A percentile compares a stretch with the other conserved stretches of the same genome.
Evolutionary conservation across 1,139 yeast species (phyloP).

Genomic region (Debaryomyces nepalensis): DNA sequence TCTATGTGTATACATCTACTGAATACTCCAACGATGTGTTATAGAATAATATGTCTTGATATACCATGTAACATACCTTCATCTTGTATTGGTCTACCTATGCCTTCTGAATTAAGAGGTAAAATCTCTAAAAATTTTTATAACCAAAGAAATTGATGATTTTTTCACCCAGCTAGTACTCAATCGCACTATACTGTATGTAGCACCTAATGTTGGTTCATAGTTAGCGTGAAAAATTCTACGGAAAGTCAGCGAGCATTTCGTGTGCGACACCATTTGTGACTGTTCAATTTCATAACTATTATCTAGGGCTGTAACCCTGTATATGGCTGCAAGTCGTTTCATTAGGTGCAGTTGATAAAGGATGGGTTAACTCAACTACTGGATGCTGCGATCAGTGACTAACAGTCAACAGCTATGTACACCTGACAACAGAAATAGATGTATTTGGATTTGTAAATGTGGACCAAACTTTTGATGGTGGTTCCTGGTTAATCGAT

Average conservation of each 20-base stretch:
- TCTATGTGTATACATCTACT: not conserved
- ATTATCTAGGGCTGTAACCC: not conserved
- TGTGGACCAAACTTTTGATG: too few relatives aligned
- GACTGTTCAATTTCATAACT: not conserved
- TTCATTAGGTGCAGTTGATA: not conserved
- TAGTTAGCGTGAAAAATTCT: constrained; percentile 9
- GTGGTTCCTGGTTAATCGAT: too few relatives aligned
- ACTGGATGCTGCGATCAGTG: too few relatives aligned
- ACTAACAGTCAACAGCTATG: too few relatives aligned
- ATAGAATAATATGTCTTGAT: constrained; percentile 3
- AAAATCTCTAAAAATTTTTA: constrained; percentile 17
- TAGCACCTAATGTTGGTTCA: not conserved
- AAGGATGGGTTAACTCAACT: not conserved
- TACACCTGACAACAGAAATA: too few relatives aligned
- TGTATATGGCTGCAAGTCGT: not conserved
- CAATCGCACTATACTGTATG: constrained; percentile 7
- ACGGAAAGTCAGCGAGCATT: not conserved
- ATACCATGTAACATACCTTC: constrained; percentile 36
- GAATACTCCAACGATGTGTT: not conserved
- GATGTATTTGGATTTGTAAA: too few relatives aligned
- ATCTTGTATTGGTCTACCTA: constrained; percentile 41
- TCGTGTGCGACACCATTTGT: not conserved
- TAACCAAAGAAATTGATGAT: constrained; percentile 12
- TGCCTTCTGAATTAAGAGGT: constrained; percentile 23
- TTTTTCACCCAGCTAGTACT: constrained; percentile 13